Conservation (phyloP, 306 rosid genomes). For the cucumber (Cucumis sativus) region DNA sequence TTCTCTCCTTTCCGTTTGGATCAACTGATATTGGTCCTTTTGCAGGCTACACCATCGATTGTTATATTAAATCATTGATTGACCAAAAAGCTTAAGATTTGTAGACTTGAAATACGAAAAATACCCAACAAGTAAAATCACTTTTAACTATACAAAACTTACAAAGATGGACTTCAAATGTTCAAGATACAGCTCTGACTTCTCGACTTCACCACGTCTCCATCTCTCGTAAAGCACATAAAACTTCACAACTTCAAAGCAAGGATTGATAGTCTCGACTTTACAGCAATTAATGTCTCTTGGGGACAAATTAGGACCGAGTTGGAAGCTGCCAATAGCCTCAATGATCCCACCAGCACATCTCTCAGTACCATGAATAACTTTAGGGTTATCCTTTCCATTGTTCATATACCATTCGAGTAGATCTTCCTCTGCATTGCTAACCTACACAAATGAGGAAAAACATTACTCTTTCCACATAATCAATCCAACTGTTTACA, state of each 20-base stretch:
- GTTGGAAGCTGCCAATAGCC: conserved; percentile 50
- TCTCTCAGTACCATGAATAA: conserved; percentile 52
- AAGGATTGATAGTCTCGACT: conserved; percentile 21
- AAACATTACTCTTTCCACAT: not conserved
- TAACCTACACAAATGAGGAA: conserved; percentile 30
- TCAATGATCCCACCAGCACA: conserved; percentile 80
- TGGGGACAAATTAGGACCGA: conserved; percentile 63
- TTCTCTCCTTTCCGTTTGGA: conserved; percentile 43
- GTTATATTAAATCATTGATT: too few species aligned
- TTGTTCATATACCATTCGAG: conserved; percentile 48
- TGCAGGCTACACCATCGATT: conserved; percentile 6
- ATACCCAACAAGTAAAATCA: too few species aligned
- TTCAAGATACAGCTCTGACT: conserved; percentile 31
- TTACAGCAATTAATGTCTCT: conserved; percentile 33
- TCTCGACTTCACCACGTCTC: conserved; percentile 51
- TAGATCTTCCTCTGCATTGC: conserved; percentile 70
- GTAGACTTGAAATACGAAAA: too few species aligned
- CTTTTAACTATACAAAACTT: conserved; percentile 22
- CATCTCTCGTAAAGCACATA: conserved; percentile 64
- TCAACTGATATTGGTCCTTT: conserved; percentile 20
- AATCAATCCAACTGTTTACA: not conserved
- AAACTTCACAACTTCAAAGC: conserved; percentile 47
- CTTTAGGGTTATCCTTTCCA: conserved; percentile 27
- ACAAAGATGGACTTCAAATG: conserved; percentile 39
- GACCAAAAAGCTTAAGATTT: too few species aligned